Percentiles rank a stretch among this genome's conserved stretches.
phyloP scores from a whole-genome alignment of 768 basidiomycete species.

The Suillus subalutaceus region DNA sequence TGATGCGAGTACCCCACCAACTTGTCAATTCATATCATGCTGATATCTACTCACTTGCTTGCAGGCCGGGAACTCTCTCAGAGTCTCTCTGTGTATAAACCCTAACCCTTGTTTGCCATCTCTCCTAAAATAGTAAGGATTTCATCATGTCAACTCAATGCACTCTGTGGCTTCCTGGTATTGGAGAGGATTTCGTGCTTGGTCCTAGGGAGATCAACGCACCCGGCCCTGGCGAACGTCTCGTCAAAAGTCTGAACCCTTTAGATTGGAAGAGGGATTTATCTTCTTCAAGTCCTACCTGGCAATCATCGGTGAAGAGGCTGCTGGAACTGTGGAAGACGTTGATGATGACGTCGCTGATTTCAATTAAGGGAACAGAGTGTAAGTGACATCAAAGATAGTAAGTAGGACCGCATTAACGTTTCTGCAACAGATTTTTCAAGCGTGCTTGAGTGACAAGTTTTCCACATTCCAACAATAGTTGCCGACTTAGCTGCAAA shows the following conservation, averaged over 20 bases:
- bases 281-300: conserved; percentile 37
- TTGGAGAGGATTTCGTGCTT: conserved; percentile 18
- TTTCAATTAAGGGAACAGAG: conserved; percentile 40
- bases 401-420: neutral
- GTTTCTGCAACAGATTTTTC: conserved; percentile 12
- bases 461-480: conserved; percentile 32
- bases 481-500: conserved; percentile 25
- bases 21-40: neutral
- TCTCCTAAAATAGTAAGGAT: neutral
- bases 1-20: neutral
- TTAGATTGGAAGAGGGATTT: conserved; percentile 34
- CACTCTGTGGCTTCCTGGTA: conserved; percentile 18
- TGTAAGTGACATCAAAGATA: conserved; percentile 26
- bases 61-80: neutral
- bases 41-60: neutral
- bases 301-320: conserved; percentile 39
- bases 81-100: neutral
- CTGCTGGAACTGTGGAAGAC: conserved; percentile 39
- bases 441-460: conserved; percentile 10
- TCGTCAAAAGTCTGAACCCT: conserved; percentile 50
- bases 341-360: conserved; percentile 41
- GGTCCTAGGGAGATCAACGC: conserved; percentile 26
- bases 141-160: conserved; percentile 17
- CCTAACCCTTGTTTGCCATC: neutral
- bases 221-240: conserved; percentile 44